Evolutionary conservation across 495 filamentous ascomycete genomes (phyloP), one percentile per base, ranked within the genome.

Genomic region (Lophium mytilinum): DNA sequence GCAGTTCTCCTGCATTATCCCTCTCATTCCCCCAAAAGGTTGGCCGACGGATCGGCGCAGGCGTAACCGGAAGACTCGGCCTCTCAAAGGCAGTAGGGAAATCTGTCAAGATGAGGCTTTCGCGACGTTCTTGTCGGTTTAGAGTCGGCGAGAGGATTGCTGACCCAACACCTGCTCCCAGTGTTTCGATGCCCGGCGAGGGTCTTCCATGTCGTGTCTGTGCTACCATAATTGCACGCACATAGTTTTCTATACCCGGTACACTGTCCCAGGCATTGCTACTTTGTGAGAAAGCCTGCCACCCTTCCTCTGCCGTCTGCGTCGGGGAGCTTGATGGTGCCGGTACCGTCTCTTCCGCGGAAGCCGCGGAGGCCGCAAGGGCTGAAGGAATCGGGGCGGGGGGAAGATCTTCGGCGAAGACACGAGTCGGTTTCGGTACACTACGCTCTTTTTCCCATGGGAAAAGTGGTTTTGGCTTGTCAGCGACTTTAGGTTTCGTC

Each of bases 31-130:
- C 74, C 73, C 75, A 82, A 57, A 79, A 76, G 37, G 66, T 73
- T 43, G 75, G 71, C 58, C 81, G 72, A 33, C 81, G 75, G 56
- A 88, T 79, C 3, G 90, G 88, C 1, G 88, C 88, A 1, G 90
- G 90, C 11, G 90, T 96, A 24, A 95, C 90, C 15, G 90, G 89
- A n/a, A 95, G 78, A 63, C 87, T 90, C 41, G 90, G 90, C 15
- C 90, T 80, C 69, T 96, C 90, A 57, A 80, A 70, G 68, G 85
- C 88, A 60, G 80, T 86, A 3, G 90, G 90, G 72, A 95, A 95
- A 72, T 95, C 88, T 24, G 89, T 95, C 19, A 95, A 71, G 58
- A 75, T 85, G 55, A 81, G 78, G 66, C 79, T 81, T 52, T 76
- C 75, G 36, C 76, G 68, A 53, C 74, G 72, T 39, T 69, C 68